These are phyloP conservation scores for Imleria badia DNA, from an alignment of 768 basidiomycete species.

Conservation along the genomic window DNA sequence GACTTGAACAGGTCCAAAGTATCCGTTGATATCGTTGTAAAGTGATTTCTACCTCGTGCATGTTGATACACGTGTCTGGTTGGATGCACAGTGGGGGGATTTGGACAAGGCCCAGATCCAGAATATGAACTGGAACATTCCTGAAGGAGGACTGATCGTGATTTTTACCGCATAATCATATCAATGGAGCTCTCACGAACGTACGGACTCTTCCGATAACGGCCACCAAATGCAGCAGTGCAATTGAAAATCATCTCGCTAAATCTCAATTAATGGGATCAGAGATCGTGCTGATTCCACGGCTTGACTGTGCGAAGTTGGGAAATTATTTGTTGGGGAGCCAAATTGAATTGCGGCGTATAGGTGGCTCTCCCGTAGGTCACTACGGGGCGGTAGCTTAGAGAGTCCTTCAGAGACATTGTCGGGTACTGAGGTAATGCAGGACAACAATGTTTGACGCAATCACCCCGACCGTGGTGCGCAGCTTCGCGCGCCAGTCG, in stretches of 20 bases:
- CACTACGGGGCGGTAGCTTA: background rate
- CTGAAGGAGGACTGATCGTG: constrained; percentile 20
- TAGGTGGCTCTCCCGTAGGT: background rate
- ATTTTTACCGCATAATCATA: constrained; percentile 25
- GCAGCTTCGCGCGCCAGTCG: constrained; percentile 4
- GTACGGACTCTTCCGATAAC: constrained; percentile 23
- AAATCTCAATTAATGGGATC: constrained; percentile 20
- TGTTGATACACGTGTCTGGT: constrained; percentile 28
- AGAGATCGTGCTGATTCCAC: constrained; percentile 22
- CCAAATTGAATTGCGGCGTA: constrained; percentile 2
- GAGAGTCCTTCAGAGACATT: background rate
- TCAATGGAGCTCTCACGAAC: constrained; percentile 27
- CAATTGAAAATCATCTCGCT: constrained; percentile 25
- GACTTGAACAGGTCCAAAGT: constrained; percentile 10
- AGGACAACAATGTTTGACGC: constrained; percentile 7
- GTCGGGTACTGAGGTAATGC: background rate
- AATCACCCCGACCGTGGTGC: constrained; percentile 17
- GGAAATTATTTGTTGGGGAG: constrained; percentile 1
- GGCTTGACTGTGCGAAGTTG: constrained; percentile 9
- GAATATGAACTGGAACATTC: constrained; percentile 18
- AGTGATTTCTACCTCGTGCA: constrained; percentile 7
- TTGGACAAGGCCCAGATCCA: constrained; percentile 22
- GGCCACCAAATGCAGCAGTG: constrained; percentile 14
- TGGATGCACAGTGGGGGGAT: constrained; percentile 15
- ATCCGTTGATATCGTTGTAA: background rate